Evolutionary conservation across 2,329 filamentous ascomycete genomes (phyloP).

Genomic region (Ophiosphaerella herpotricha): DNA sequence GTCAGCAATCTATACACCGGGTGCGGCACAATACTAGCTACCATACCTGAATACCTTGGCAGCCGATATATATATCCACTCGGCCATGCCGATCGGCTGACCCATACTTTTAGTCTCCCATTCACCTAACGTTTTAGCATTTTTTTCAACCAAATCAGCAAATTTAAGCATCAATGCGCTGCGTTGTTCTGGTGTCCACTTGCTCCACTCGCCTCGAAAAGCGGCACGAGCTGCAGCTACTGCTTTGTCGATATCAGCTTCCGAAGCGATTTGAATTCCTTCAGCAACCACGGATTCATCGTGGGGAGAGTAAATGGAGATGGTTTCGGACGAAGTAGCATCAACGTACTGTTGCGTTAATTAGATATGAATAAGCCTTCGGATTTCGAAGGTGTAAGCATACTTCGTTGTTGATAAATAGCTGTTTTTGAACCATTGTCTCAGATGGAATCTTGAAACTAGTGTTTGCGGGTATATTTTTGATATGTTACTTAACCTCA

Average conservation of each 20-base stretch:
- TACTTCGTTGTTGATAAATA: constrained; percentile 39
- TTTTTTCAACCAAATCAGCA: constrained; percentile 29
- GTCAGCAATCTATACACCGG: background rate
- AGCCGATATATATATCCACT: constrained; percentile 10
- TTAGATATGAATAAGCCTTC: background rate
- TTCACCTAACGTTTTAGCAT: constrained; percentile 9
- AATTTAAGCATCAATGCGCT: constrained; percentile 27
- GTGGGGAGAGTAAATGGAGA: constrained; percentile 31
- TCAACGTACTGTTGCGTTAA: constrained; percentile 20
- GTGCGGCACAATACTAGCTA: background rate
- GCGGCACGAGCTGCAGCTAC: constrained; percentile 30
- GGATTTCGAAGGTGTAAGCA: background rate
- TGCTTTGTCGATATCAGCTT: constrained; percentile 31
- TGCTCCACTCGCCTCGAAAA: constrained; percentile 26
- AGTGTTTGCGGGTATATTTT: too few relatives aligned
- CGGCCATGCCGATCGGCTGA: constrained; percentile 11
- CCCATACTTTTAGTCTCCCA: constrained; percentile 25
- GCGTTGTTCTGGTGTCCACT: constrained; percentile 25
- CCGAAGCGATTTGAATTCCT: constrained; percentile 26
- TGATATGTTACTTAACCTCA: too few relatives aligned
- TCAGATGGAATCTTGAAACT: too few relatives aligned
- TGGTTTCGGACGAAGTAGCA: constrained; percentile 24
- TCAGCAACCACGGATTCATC: constrained; percentile 29
- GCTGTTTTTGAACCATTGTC: constrained; percentile 20
- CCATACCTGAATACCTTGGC: constrained; percentile 19